Evolutionary conservation across 441 rosid species (phyloP), one percentile per base, ranked within the genome.

Genomic region (Aquilaria agallochum): DNA sequence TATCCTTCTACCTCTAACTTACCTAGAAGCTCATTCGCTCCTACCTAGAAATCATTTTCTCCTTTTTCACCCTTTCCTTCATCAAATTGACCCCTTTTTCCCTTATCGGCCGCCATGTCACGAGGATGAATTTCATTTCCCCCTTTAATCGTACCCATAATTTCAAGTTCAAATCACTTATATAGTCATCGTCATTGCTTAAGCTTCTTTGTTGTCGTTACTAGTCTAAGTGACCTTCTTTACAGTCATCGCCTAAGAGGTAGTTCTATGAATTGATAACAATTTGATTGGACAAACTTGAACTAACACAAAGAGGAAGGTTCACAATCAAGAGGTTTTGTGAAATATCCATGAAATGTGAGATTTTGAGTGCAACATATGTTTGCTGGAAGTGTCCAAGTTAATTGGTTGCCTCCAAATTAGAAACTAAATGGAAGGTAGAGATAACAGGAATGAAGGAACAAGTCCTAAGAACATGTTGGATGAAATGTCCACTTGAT

Each of bases 191-290:
- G 27, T 20, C 27, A 20, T 20, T 20, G 27, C 27, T 20, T 20
- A 20, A 20, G 27, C 27, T 20, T 20, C 27, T 20, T 20, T 20
- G 27, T 20, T 20, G 27, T 20, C 27, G 1, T 20, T 20, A 20
- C 27, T 20, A 20, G 27, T 20, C 27, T 20, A 20, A 20, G 27
- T 20, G 27, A 20, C 27, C 27, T 0, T 20, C 27, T 20, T 20
- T 20, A 20, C 1, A 20, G 27, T 20, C 27, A 20, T 20, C 78
- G 31, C 66, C 65, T 45, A 92, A 83, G 66, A 91, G 71, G 59
- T 97, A 91, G 52, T 94, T 94, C 89, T 92, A 89, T 20, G 92
- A 83, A 67, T 79, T 84, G 34, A 81, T 61, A 15, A 89, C 80
- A 8, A 80, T 90, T 52, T 69, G 78, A 40, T 81, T 87, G 3